These are phyloP conservation scores for Dactylella cylindrospora DNA, from an alignment of 2,329 filamentous ascomycete species.

Conservation along the genomic window DNA sequence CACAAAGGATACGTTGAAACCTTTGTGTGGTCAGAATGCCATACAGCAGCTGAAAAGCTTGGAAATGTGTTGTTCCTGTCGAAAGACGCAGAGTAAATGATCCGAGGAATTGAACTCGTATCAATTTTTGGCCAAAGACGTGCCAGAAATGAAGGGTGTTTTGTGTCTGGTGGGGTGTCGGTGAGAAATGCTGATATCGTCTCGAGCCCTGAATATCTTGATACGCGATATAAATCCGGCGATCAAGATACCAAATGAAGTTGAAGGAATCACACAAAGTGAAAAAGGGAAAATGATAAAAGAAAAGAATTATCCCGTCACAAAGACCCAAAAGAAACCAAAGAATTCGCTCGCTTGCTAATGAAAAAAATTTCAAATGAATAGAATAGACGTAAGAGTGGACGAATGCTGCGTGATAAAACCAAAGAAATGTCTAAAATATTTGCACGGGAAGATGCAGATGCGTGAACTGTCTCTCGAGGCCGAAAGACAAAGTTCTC, in stretches of 20 bases:
- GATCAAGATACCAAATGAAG: conserved; percentile 24
- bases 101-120: background rate
- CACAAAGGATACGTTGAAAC: conserved; percentile 37
- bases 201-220: conserved; percentile 34
- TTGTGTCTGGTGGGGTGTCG: background rate
- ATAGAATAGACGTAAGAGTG: conserved; percentile 43
- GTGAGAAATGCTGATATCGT: conserved; percentile 25
- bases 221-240: conserved; percentile 18
- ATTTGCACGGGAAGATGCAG: conserved; percentile 28
- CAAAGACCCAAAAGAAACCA: conserved; percentile 47
- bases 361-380: conserved; percentile 12
- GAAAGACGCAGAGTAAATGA: background rate
- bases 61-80: background rate
- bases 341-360: conserved; percentile 42
- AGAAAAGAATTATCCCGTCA: conserved; percentile 37
- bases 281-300: conserved; percentile 37
- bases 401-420: conserved; percentile 45
- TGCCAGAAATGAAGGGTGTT: conserved; percentile 4
- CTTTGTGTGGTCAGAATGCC: conserved; percentile 37
- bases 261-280: conserved; percentile 12
- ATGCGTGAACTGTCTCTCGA: conserved; percentile 33
- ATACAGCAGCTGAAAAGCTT: conserved; percentile 23
- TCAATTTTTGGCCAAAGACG: background rate
- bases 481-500: conserved; percentile 21
- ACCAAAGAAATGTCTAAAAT: conserved; percentile 42